phyloP scores from a whole-genome alignment of 1,284 basidiomycete species.

The Ganoderma multipileum region DNA sequence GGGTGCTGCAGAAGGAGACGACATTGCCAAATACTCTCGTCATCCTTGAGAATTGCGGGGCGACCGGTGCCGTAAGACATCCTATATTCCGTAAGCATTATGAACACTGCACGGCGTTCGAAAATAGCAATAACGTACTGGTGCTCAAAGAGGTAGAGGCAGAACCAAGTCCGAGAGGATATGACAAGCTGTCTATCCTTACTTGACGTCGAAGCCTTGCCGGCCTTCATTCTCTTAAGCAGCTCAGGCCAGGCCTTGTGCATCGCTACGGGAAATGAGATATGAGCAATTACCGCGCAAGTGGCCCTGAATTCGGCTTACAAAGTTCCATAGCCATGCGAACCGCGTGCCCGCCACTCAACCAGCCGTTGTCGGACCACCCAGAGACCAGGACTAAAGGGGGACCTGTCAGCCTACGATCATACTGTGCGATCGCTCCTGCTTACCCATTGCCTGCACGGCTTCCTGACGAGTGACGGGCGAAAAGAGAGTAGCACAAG shows the following conservation, averaged over 20 bases:
- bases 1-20: slow-evolving; percentile 87
- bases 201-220: slow-evolving; percentile 59
- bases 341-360: slow-evolving; percentile 90
- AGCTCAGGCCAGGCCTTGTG: slow-evolving; percentile 89
- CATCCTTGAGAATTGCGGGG: slow-evolving; percentile 89
- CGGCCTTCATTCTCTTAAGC: slow-evolving; percentile 73
- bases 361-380: slow-evolving; percentile 92
- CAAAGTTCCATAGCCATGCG: slow-evolving; percentile 93
- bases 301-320: slow-evolving; percentile 45
- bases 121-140: slow-evolving; percentile 62
- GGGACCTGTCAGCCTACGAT: slow-evolving; percentile 20
- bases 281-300: neutral
- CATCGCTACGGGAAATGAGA: slow-evolving; percentile 60
- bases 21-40: slow-evolving; percentile 87
- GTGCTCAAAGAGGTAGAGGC: slow-evolving; percentile 90
- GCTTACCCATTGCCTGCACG: slow-evolving; percentile 88
- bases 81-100: slow-evolving; percentile 37
- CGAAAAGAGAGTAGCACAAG: slow-evolving; percentile 85
- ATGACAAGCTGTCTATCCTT: slow-evolving; percentile 84
- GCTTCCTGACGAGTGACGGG: slow-evolving; percentile 85
- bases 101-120: neutral
- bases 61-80: slow-evolving; percentile 93
- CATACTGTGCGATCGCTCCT: slow-evolving; percentile 6
- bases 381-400: slow-evolving; percentile 81
- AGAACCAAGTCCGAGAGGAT: slow-evolving; percentile 88